Evolutionary conservation across 495 filamentous ascomycete genomes (phyloP).

Genomic region (Aspergillus olivimuriae): DNA sequence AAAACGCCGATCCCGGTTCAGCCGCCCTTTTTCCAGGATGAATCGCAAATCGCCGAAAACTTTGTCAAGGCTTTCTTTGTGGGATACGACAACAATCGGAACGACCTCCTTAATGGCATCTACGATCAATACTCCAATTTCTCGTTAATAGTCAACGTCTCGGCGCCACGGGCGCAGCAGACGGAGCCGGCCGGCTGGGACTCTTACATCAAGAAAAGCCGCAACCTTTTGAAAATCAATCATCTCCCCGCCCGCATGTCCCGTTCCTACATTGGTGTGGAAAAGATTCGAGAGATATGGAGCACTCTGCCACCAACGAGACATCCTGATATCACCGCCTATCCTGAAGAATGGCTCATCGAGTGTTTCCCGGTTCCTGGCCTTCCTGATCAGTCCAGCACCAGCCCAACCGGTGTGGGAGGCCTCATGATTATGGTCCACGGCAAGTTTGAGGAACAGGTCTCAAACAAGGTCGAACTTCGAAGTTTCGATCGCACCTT

Average conservation of each 20-base stretch:
- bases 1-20: slow-evolving; percentile 62
- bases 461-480: slow-evolving; percentile 45
- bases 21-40: slow-evolving; percentile 67
- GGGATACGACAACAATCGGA: slow-evolving; percentile 68
- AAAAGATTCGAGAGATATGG: slow-evolving; percentile 65
- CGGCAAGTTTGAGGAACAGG: slow-evolving; percentile 74
- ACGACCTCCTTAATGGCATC: slow-evolving; percentile 52
- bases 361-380: slow-evolving; percentile 74
- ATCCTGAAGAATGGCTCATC: slow-evolving; percentile 65
- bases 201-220: slow-evolving; percentile 68
- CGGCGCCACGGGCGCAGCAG: slow-evolving; percentile 47
- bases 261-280: slow-evolving; percentile 57
- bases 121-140: slow-evolving; percentile 78
- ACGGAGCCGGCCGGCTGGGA: slow-evolving; percentile 53
- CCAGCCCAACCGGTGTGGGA: slow-evolving; percentile 57
- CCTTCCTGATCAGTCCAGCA: slow-evolving; percentile 63
- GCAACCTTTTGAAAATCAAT: slow-evolving; percentile 69
- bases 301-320: slow-evolving; percentile 62
- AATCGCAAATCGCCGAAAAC: slow-evolving; percentile 62
- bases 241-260: slow-evolving; percentile 51
- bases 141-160: slow-evolving; percentile 65
- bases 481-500: slow-evolving; percentile 86
- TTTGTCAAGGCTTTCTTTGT: slow-evolving; percentile 71
- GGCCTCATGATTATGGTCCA: slow-evolving; percentile 76
- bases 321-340: slow-evolving; percentile 60